Percentiles rank a stretch among this genome's conserved stretches.
Conservation (phyloP, 805 yeast genomes). For the Kuraishia borneana region DNA sequence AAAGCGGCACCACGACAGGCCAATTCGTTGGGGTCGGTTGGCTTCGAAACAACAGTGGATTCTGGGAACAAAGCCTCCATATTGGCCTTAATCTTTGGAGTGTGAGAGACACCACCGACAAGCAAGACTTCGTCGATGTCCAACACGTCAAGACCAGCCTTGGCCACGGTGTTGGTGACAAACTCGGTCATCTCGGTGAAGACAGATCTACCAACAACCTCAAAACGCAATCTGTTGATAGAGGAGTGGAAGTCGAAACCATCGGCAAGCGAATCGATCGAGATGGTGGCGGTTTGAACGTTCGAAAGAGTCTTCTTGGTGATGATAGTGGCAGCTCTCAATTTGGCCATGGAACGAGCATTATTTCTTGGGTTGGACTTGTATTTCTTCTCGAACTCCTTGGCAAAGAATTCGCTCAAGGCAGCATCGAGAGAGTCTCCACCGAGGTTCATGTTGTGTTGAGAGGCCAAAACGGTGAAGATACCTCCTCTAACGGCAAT, state of each 20-base stretch:
- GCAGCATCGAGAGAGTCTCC: conserved; percentile 80
- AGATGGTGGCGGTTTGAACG: conserved; percentile 79
- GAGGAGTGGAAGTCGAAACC: conserved; percentile 91
- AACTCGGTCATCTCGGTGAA: conserved; percentile 68
- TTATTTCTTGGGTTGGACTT: conserved; percentile 70
- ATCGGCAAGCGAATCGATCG: conserved; percentile 89
- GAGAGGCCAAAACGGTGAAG: conserved; percentile 77
- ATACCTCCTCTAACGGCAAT: conserved; percentile 91
- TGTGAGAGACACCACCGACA: conserved; percentile 88
- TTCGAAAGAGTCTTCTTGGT: conserved; percentile 89
- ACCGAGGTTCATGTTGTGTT: conserved; percentile 74
- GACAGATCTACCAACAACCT: conserved; percentile 72
- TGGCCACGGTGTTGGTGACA: conserved; percentile 59
- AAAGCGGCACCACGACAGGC: conserved; percentile 92
- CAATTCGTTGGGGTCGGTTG: conserved; percentile 81
- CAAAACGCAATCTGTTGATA: conserved; percentile 89
- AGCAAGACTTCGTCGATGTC: conserved; percentile 86
- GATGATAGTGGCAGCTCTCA: conserved; percentile 68
- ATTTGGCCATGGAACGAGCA: conserved; percentile 81
- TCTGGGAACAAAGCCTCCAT: conserved; percentile 74
- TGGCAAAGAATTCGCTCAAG: conserved; percentile 74
- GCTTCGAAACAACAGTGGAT: conserved; percentile 59
- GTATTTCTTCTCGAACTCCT: conserved; percentile 87
- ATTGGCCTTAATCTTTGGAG: conserved; percentile 81
- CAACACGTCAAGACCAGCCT: conserved; percentile 76